These are phyloP conservation scores for Peltaster fructicola DNA, from an alignment of 2,329 filamentous ascomycete genomes.

Conservation along the genomic window DNA sequence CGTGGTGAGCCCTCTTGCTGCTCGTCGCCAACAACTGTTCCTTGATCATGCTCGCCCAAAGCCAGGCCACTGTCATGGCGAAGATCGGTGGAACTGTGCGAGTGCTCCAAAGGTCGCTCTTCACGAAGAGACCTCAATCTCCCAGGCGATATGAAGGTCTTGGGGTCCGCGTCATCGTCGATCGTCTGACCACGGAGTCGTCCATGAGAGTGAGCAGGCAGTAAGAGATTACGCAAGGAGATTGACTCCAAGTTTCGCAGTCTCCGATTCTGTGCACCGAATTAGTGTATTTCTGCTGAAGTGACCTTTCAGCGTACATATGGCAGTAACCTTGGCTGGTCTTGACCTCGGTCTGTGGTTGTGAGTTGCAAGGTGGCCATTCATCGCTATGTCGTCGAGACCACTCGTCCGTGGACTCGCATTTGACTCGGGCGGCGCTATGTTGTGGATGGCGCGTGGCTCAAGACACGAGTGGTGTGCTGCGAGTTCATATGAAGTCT, in stretches of 20 bases:
- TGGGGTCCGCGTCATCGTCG: slow-evolving; percentile 59
- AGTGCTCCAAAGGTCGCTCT: slow-evolving; percentile 33
- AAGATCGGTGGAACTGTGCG: slow-evolving; percentile 40
- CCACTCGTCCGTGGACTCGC: no score
- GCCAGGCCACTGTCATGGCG: slow-evolving; percentile 5
- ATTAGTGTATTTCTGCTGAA: not conserved
- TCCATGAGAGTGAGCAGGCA: slow-evolving; percentile 33
- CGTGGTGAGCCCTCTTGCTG: slow-evolving; percentile 6
- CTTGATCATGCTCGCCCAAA: not conserved
- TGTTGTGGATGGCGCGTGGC: no score
- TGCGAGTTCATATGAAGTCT: no score
- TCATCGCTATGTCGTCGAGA: no score
- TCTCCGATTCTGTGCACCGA: slow-evolving; percentile 51
- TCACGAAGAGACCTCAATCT: slow-evolving; percentile 43
- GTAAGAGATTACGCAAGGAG: slow-evolving; percentile 68
- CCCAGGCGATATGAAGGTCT: slow-evolving; percentile 44
- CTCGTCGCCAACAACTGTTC: not conserved
- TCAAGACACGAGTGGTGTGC: no score
- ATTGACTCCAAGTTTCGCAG: slow-evolving; percentile 76
- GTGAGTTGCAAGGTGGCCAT: slow-evolving; percentile 6
- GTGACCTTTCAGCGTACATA: slow-evolving; percentile 21
- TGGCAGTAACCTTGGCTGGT: slow-evolving; percentile 34
- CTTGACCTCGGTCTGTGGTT: slow-evolving; percentile 18
- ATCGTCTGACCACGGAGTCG: slow-evolving; percentile 42
- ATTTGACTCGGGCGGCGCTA: no score